Evolutionary conservation across 225 moss, liverwort and hornwort species (phyloP).

Genomic region (Asterella californica): DNA sequence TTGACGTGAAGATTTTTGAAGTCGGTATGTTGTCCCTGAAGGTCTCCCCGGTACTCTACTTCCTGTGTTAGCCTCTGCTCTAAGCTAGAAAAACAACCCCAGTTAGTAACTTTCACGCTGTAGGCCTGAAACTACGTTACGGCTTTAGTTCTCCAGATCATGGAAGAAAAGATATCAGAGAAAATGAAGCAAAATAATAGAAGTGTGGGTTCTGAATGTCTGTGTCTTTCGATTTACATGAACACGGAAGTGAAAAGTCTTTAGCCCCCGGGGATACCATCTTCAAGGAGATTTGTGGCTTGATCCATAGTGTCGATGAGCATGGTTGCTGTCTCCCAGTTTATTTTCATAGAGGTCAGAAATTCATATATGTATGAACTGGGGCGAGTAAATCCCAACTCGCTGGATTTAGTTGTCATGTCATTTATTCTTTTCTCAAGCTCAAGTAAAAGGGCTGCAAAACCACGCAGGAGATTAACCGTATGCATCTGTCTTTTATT

Average conservation of each 20-base stretch:
- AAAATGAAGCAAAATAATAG: not conserved
- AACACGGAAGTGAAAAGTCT: not conserved
- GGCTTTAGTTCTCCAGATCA: not conserved
- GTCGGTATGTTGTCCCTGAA: constrained; percentile 64
- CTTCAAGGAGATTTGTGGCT: constrained; percentile 81
- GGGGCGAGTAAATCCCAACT: constrained; percentile 84
- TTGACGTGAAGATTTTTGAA: no score
- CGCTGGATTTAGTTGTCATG: constrained; percentile 60
- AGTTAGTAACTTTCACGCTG: not conserved
- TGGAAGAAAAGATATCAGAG: not conserved
- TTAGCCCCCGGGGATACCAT: constrained; percentile 42
- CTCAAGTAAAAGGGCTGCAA: constrained; percentile 89
- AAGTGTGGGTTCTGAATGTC: no score
- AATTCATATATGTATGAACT: constrained; percentile 93
- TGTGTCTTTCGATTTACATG: not conserved
- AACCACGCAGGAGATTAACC: not conserved
- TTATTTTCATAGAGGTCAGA: constrained; percentile 88
- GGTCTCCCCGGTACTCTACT: constrained; percentile 49
- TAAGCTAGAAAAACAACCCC: not conserved
- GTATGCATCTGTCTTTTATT: no score
- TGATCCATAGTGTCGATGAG: constrained; percentile 95
- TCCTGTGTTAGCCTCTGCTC: constrained; percentile 61
- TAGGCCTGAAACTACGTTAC: not conserved
- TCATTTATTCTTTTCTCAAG: constrained; percentile 90
- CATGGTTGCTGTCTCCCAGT: constrained; percentile 83